Conservation (phyloP, 257 asterid genomes). For the Ilex aquifolium region DNA sequence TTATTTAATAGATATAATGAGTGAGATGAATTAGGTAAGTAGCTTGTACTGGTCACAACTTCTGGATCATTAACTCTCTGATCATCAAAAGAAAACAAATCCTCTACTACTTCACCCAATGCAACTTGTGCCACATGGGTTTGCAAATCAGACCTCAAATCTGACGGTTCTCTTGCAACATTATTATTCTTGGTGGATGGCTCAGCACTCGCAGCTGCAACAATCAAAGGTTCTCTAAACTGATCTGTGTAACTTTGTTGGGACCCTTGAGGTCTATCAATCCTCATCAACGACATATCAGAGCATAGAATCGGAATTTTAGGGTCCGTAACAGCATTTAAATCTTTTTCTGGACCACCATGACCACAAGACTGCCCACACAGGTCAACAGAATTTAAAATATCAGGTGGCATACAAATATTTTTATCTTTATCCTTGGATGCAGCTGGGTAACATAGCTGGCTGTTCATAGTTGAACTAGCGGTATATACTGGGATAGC, state of each 20-base stretch:
- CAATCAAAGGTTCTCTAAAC: conserved; percentile 29
- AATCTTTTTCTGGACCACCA: background rate
- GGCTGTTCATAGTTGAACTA: background rate
- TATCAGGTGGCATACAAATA: background rate
- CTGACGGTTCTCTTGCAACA: conserved; percentile 23
- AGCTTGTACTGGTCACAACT: conserved; percentile 25
- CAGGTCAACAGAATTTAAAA: background rate
- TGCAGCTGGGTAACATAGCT: background rate
- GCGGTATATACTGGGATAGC: conserved; percentile 7
- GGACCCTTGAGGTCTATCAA: conserved; percentile 38
- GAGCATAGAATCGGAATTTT: background rate
- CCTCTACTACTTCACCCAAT: conserved; percentile 45
- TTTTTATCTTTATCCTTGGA: background rate
- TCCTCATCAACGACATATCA: conserved; percentile 33
- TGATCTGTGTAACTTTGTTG: conserved; percentile 34
- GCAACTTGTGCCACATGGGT: conserved; percentile 23
- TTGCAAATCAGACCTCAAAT: conserved; percentile 23
- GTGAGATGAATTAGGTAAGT: conserved; percentile 32
- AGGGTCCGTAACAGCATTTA: background rate
- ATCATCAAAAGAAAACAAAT: conserved; percentile 47
- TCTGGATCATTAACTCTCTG: conserved; percentile 66
- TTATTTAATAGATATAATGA: conserved; percentile 29
- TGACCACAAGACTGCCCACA: conserved; percentile 33
- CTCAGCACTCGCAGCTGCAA: conserved; percentile 25
- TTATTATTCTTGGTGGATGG: conserved; percentile 16